Percentiles rank a stretch among this genome's conserved stretches.
phyloP scores from a whole-genome alignment of 495 filamentous ascomycete species.

The Glutinoglossum americanum region DNA sequence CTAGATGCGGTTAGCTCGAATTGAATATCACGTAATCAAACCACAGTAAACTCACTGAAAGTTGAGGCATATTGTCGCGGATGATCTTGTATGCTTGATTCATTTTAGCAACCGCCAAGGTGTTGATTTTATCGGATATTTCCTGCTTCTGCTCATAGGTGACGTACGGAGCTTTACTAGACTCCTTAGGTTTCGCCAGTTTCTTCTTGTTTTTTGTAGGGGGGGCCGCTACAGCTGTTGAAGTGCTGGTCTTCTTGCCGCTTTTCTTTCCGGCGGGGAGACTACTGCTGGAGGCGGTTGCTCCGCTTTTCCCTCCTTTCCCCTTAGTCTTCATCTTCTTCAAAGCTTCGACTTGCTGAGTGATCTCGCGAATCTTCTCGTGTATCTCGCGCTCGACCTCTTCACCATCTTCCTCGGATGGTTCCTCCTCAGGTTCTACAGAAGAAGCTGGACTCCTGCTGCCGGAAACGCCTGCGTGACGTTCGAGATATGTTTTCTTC shows the following conservation, averaged over 20 bases:
- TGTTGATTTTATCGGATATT: conserved; percentile 59
- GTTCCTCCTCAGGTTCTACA: conserved; percentile 34
- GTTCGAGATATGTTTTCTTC: conserved; percentile 55
- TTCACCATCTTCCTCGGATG: conserved; percentile 43
- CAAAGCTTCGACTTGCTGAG: conserved; percentile 29
- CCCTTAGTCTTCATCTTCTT: conserved; percentile 39
- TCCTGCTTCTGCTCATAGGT: conserved; percentile 67
- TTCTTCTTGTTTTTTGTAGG: conserved; percentile 29
- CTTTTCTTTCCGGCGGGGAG: conserved; percentile 25
- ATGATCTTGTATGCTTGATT: conserved; percentile 72
- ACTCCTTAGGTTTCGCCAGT: conserved; percentile 24
- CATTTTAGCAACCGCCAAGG: conserved; percentile 51
- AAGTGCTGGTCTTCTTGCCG: conserved; percentile 23
- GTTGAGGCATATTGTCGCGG: conserved; percentile 59
- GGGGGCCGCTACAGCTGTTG: background rate
- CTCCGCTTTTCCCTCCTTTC: conserved; percentile 18
- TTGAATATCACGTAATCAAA: background rate
- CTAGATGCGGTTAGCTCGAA: conserved; percentile 8
- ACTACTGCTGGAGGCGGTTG: conserved; percentile 14
- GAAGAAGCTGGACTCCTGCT: conserved; percentile 22
- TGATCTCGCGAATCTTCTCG: conserved; percentile 40
- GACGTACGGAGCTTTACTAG: conserved; percentile 25
- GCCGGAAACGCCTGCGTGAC: conserved; percentile 39
- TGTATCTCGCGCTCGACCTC: conserved; percentile 33
- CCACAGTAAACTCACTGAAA: conserved; percentile 26